Evolutionary conservation across 306 rosid species (phyloP), one percentile per base, ranked within the genome.

Genomic region (Sesbania bispinosa): DNA sequence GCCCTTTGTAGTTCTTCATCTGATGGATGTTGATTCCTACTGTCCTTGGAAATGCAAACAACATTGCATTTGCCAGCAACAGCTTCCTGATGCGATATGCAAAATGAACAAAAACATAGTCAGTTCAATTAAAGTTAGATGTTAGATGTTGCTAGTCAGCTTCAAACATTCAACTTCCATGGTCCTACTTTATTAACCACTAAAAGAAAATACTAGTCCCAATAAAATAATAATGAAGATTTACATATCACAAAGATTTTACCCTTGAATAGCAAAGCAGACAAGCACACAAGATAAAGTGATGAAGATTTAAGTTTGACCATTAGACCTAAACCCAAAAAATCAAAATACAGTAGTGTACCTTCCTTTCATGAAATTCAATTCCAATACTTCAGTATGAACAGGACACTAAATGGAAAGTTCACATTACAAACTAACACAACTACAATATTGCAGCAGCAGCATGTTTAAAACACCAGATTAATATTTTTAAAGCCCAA

Each of bases 21-120:
- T 14, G 84, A 76, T 39, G 90, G 93, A 52, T 69, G 94, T 11
- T 71, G 80, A 73, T 91, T 91, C 79, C 89, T 84, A 35, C 35
- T 61, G 67, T 89, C 96, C 73, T 82, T 86, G 27, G 90, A 83
- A 63, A 80, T 71, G 83, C 96, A 94, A 59, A 89, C 30, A 75
- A 94, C 83, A 47, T 84, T 79, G 84, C 97, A 94, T 87, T 89
- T 94, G 11, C 99, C 97, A 79, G 87, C 83, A 85, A 94, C 83
- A 52, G 88, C 89, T 89, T 94, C 99, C 99, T 94, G 82, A 60
- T 47, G 8, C 68, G 36, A 58, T 15, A 30, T 27, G 72, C 18
- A 32, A 48, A 26, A 70, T 42, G 57, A 59, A 62, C 20, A 76
- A 64, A 69, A 39, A 21, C 5, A 39, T 18, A 55, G 2, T 24